Base-by-base conservation (phyloP, 768 basidiomycete genomes). In the Cystofilobasidium capitatum region DNA sequence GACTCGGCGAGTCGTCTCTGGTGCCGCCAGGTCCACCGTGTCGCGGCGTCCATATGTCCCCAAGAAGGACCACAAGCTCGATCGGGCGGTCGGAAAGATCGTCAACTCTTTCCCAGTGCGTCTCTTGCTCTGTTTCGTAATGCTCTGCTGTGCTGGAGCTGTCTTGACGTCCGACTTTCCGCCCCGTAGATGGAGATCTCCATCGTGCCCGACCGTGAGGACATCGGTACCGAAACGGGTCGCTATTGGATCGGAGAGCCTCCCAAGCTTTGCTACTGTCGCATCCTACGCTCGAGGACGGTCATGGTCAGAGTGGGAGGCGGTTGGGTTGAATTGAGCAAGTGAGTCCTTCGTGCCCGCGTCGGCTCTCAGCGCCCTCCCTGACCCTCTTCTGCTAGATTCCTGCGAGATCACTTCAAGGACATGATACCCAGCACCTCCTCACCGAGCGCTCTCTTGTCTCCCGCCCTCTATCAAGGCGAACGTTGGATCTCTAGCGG, bases 231-330 rank as follows among this genome's bases (percentile, higher is more conserved):
- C 26, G 68, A 69, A 24, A 49, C 62, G 2, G 68, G 68, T 16
- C 63, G 58, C 26, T 69, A 69, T 39, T 69, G 68, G 68, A 69
- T 69, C 58, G 63, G 68, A n/a, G 26, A 37, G 1, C 68, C 68
- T 9, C 68, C 68, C 36, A 69, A 64, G 45, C 54, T 69, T 14
- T 69, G 68, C 59, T 69, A 59, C 39, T 69, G 68, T 36, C 44
- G 68, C 24, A 69, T 69, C 31, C 58, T 69, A 1, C 24, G 68
- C 31, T 49, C 44, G 22, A 49, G 63, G 39, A 64, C 68, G n/a
- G 68, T 69, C 49, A 69, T 69, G 68, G 68, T 69, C 36, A 62
- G 68, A 31, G 63, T 64, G 20, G 68, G 68, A 24, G 68, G 68
- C 9, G 68, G 68, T 26, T 69, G 68, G 68, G 63, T 64, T 8